A percentile compares a stretch with the other conserved stretches of the same genome.
These are phyloP conservation scores for Pichia sp. DNA, from an alignment of 1,139 yeast genomes.

Conservation along the genomic window DNA sequence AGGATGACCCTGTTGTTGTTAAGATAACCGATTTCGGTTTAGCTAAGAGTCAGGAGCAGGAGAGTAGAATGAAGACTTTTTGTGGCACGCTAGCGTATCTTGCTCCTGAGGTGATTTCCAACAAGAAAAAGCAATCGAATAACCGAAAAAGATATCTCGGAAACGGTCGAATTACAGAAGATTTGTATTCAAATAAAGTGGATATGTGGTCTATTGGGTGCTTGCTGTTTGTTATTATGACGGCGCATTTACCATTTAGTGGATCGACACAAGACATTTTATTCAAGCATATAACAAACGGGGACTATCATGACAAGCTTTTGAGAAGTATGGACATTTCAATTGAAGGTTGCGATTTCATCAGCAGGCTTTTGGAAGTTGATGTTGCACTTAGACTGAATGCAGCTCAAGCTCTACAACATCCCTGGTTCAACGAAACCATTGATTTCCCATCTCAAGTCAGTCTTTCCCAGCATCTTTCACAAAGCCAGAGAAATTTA, in stretches of 20 bases:
- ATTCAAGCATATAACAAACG: constrained; percentile 68
- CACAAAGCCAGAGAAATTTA: constrained; percentile 13
- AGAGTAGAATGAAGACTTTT: constrained; percentile 68
- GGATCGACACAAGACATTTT: constrained; percentile 86
- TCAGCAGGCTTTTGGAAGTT: constrained; percentile 64
- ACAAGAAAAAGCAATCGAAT: constrained; percentile 41
- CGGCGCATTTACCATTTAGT: constrained; percentile 91
- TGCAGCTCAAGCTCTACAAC: constrained; percentile 67
- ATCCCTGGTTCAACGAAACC: constrained; percentile 57
- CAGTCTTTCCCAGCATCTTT: constrained; percentile 61
- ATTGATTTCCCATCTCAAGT: constrained; percentile 39
- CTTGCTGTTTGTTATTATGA: constrained; percentile 78
- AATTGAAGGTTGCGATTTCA: constrained; percentile 61
- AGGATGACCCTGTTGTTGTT: constrained; percentile 83
- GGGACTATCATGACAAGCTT: constrained; percentile 79
- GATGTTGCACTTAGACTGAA: constrained; percentile 67
- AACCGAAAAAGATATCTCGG: constrained; percentile 30
- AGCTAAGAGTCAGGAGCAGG: constrained; percentile 72
- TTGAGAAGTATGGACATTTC: constrained; percentile 64
- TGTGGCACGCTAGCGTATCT: constrained; percentile 84
- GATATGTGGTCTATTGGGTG: constrained; percentile 98
- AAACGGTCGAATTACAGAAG: constrained; percentile 32
- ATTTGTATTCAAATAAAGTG: constrained; percentile 74
- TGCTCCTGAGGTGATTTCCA: constrained; percentile 90
- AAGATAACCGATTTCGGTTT: constrained; percentile 90